Evolutionary conservation across 192 early-diverging fungal species (phyloP).

Genomic region (Coemansia sp.): DNA sequence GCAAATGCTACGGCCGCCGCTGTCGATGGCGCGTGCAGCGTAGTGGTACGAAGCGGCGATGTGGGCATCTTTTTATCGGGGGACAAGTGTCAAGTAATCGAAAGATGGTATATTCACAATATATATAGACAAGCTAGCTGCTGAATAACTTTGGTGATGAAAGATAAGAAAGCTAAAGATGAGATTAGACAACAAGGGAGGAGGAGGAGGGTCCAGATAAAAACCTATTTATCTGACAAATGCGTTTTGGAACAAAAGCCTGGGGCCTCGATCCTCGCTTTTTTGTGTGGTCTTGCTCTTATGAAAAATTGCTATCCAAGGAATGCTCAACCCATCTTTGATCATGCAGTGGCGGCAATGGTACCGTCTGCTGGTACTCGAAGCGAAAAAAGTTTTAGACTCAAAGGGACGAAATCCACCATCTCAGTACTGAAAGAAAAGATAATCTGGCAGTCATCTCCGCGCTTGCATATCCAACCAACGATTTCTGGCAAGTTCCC

Average conservation of each 20-base stretch:
- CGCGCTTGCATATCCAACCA: conserved; percentile 36
- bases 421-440: not conserved
- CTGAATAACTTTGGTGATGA: not conserved
- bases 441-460: conserved; percentile 26
- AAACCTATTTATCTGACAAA: not conserved
- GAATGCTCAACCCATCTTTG: not conserved
- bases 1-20: conserved; percentile 40
- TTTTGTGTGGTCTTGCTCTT: too few relatives aligned
- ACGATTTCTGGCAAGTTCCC: too few relatives aligned
- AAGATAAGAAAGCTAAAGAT: not conserved
- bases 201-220: not conserved
- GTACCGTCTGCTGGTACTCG: not conserved
- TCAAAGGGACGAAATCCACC: too few relatives aligned
- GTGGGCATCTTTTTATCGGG: conserved; percentile 15
- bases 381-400: not conserved
- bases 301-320: too few relatives aligned
- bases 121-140: not conserved
- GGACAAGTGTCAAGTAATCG: not conserved
- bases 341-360: conserved; percentile 1
- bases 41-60: conserved; percentile 15
- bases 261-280: not conserved
- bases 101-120: not conserved
- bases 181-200: not conserved
- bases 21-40: conserved; percentile 20
- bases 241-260: not conserved